Evolutionary conservation across 2,329 filamentous ascomycete genomes (phyloP).

Genomic region (Xylaria sp.): DNA sequence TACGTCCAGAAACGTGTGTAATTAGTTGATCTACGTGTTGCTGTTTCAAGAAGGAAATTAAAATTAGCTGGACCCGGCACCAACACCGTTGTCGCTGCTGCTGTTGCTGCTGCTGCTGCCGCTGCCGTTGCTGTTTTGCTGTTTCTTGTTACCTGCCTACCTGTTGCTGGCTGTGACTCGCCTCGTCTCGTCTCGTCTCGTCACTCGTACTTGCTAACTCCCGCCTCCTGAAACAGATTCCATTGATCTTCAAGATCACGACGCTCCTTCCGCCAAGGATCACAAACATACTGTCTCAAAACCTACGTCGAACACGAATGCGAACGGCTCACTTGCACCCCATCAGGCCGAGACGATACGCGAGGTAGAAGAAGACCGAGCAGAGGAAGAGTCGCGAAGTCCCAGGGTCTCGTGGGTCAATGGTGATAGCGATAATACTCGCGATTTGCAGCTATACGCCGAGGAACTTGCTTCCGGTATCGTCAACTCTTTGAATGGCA

Average conservation of each 20-base stretch:
- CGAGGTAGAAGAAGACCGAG: slow-evolving; percentile 77
- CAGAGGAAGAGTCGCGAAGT: slow-evolving; percentile 71
- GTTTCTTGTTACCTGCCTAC: not conserved
- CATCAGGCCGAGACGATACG: slow-evolving; percentile 87
- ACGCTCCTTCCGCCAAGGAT: slow-evolving; percentile 82
- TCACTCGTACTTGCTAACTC: slow-evolving; percentile 39
- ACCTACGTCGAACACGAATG: slow-evolving; percentile 48
- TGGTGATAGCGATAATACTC: slow-evolving; percentile 48
- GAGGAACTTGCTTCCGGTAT: slow-evolving; percentile 52
- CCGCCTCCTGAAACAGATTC: slow-evolving; percentile 67
- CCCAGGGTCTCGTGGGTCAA: slow-evolving; percentile 63
- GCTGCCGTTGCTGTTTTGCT: slow-evolving; percentile 14
- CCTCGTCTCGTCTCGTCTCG: slow-evolving; percentile 5
- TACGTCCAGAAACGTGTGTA: slow-evolving; percentile 46
- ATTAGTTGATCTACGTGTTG: slow-evolving; percentile 25
- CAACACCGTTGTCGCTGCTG: not conserved
- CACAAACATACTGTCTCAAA: slow-evolving; percentile 65
- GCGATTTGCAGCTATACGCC: slow-evolving; percentile 52
- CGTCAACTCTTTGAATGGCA: slow-evolving; percentile 47
- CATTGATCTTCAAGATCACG: slow-evolving; percentile 88
- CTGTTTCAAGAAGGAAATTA: slow-evolving; percentile 25
- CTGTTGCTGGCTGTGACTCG: slow-evolving; percentile 6
- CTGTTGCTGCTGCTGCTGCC: not conserved
- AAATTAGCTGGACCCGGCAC: slow-evolving; percentile 30
- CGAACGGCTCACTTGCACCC: slow-evolving; percentile 62